These are phyloP conservation scores for Aciculoconidium aculeatum DNA, from an alignment of 805 yeast species.

Conservation along the genomic window DNA sequence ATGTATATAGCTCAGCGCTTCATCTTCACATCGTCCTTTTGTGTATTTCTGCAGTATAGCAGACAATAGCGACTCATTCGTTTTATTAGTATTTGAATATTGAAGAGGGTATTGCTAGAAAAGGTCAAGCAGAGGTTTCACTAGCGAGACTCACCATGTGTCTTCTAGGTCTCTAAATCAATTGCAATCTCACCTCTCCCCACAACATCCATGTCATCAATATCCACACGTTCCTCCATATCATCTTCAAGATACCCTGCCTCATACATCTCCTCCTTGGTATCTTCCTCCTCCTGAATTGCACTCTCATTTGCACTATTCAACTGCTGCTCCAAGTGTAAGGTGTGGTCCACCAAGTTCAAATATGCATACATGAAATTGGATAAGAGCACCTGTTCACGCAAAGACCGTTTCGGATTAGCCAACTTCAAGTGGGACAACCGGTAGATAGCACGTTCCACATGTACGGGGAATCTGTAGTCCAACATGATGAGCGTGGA, in stretches of 20 bases:
- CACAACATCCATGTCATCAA: conserved; percentile 9
- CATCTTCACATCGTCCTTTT: too few relatives aligned
- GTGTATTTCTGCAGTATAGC: too few relatives aligned
- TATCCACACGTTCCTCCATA: conserved; percentile 8
- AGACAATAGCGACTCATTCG: too few relatives aligned
- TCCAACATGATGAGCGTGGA: conserved; percentile 78
- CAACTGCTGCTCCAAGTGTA: conserved; percentile 62
- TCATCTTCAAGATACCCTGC: conserved; percentile 5
- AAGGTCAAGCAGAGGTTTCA: too few relatives aligned
- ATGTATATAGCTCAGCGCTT: too few relatives aligned
- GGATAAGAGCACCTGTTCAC: conserved; percentile 88
- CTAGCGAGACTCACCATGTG: conserved; percentile 1
- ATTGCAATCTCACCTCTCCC: conserved; percentile 11
- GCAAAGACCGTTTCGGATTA: conserved; percentile 83
- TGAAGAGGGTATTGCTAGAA: too few relatives aligned
- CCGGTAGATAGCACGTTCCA: conserved; percentile 92
- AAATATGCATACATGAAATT: conserved; percentile 97
- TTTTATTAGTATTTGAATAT: too few relatives aligned
- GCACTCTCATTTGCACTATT: conserved; percentile 10
- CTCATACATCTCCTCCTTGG: conserved; percentile 7
- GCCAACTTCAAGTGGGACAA: conserved; percentile 90
- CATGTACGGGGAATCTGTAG: conserved; percentile 86
- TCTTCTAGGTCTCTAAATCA: conserved; percentile 17
- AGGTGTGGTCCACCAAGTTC: conserved; percentile 88
- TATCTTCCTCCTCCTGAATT: conserved; percentile 7